Evolutionary conservation across 2,329 filamentous ascomycete genomes (phyloP).

Genomic region (Arthrinium phaeospermum): DNA sequence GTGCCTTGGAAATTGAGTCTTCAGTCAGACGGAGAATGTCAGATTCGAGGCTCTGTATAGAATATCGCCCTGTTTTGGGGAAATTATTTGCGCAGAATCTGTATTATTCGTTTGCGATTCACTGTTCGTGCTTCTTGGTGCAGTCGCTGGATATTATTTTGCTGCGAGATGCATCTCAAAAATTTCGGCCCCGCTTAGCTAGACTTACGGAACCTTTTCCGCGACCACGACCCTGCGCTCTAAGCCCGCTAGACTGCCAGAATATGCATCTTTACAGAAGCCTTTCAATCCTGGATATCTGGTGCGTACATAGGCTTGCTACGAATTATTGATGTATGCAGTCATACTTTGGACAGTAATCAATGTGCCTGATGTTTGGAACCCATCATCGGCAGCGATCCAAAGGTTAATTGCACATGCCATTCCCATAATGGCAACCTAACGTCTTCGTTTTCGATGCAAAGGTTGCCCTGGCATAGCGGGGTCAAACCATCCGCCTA

Average conservation of each 20-base stretch:
- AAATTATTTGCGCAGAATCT: background rate
- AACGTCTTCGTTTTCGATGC: background rate
- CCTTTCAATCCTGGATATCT: background rate
- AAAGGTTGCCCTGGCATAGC: background rate
- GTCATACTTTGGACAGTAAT: background rate
- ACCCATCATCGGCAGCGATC: background rate
- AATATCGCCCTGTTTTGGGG: background rate
- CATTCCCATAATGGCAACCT: background rate
- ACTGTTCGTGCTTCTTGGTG: background rate
- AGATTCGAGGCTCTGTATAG: background rate
- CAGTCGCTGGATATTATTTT: background rate
- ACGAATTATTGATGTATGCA: no score
- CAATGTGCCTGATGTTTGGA: background rate
- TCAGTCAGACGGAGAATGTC: background rate
- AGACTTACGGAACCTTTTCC: slow-evolving; percentile 12
- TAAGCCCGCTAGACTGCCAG: background rate
- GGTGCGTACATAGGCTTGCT: background rate
- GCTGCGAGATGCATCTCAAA: slow-evolving; percentile 13
- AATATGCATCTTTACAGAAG: background rate
- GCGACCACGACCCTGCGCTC: background rate
- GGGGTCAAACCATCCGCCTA: background rate
- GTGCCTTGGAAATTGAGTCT: background rate
- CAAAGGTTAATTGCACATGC: background rate
- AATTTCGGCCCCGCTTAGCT: slow-evolving; percentile 11
- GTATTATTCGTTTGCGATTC: background rate